Evolutionary conservation across 768 basidiomycete species (phyloP), one percentile per base, ranked within the genome.

Genomic region (Flagelloscypha sp.): DNA sequence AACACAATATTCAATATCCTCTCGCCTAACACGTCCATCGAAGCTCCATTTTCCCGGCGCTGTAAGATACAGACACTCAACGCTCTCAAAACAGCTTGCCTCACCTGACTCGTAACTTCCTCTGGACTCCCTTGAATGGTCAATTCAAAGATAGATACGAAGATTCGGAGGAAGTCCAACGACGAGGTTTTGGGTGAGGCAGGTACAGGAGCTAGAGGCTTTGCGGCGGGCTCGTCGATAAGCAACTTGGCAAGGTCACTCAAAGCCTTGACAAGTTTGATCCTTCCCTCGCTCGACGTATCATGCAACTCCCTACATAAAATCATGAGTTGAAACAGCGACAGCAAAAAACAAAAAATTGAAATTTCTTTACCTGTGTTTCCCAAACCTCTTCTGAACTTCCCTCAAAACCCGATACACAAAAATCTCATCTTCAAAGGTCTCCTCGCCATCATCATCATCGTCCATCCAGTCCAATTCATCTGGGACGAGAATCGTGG

Each of bases 381-480:
- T n/a, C n/a, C n/a, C 59, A 43, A 71, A 70, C 35, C 62, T 53
- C 2, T 48, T 54, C 22, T 53, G 55, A 11, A 83, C 48, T 27
- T 71, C 65, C n/a, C 60, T 50, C 1, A 83, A 42, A 5, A 68
- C 66, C 21, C 65, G 62, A 21, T 52, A 40, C 15, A 62, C 59
- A 30, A 69, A 72, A 12, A 66, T 52, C 5, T 52, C 45, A 24
- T 73, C 65, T 2, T 61, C 45, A 13, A 68, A 47, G 7, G 42
- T 20, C 8, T 31, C 30, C n/a, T n/a, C n/a, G n/a, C n/a, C n/a
- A n/a, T 48, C 52, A 27, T 62, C 59, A 30, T 76, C 74, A 30
- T 72, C 69, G 17, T 71, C 70, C 65, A 72, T 74, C 79, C 76
- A 80, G 9, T 58, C 47, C 6, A 73, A 45, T 2, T 62, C 50